Evolutionary conservation across 495 filamentous ascomycete species (phyloP), one percentile per base, ranked within the genome.

Genomic region (Hyaloscypha finlandica): DNA sequence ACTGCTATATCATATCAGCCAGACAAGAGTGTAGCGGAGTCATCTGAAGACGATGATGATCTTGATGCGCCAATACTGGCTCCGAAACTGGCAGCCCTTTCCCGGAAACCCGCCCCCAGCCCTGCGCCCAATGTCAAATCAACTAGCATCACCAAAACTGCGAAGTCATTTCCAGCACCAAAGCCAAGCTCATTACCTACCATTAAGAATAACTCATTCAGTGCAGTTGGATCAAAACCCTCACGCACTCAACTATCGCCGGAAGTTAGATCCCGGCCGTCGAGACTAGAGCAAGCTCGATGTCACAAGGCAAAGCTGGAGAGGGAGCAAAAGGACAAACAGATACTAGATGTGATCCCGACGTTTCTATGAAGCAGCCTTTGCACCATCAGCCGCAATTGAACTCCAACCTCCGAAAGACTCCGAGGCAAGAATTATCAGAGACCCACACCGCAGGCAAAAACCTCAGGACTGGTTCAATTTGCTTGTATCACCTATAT

Each of bases 1-100:
- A 29, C 8, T 9, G 25, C 32, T 6, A 37, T 48, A 48, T 35
- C 33, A 19, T 19, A 66, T 8, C 16, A n/a, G 19, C 20, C 9
- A 30, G 30, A 65, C 6, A 57, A 59, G 4, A 48, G 22, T 35
- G 32, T 39, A 9, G 64, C 56, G 0, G 37, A 53, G 59, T 64
- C 51, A 8, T 53, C 37, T 9, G 71, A 75, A 25, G 75, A 74
- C 2, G 76, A 77, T 35, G 76, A 81, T 16, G 77, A 80, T 52
- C 70, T 77, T 14, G 78, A 76, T 62, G 71, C 67, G 3, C 64
- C 73, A 61, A 42, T 67, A 30, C 66, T 55, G 37, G 63, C 63
- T 12, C 68, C 63, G 8, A 68, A 68, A 54, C 45, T 73, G 9
- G 8, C 35, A 6, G 6, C 52, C 9, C 9, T 32, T 11, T 29